Conservation (phyloP, 2,329 filamentous ascomycete genomes). For the Pezicula rhizophila region DNA sequence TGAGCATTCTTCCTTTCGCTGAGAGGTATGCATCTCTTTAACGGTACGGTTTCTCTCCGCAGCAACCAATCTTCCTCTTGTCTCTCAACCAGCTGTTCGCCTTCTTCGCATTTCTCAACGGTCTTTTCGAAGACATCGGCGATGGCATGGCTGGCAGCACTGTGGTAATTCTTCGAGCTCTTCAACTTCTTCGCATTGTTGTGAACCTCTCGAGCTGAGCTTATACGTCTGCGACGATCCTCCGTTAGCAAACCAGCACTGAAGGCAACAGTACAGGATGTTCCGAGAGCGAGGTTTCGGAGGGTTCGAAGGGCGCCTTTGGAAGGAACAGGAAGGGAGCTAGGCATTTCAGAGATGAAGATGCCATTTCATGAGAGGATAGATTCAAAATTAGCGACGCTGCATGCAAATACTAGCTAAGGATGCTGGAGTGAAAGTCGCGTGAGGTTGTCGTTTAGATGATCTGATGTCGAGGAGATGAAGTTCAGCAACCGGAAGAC, state of each 20-base stretch:
- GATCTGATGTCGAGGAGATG: too few relatives aligned
- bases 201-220: slow-evolving; percentile 42
- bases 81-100: background rate
- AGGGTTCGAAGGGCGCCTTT: slow-evolving; percentile 50
- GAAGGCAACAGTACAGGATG: slow-evolving; percentile 47
- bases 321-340: slow-evolving; percentile 44
- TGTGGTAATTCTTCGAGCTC: slow-evolving; percentile 33
- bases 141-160: slow-evolving; percentile 17
- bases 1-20: too few relatives aligned
- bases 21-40: too few relatives aligned
- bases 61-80: too few relatives aligned
- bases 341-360: slow-evolving; percentile 18
- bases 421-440: too few relatives aligned
- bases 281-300: slow-evolving; percentile 49
- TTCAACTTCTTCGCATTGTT: slow-evolving; percentile 48
- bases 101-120: slow-evolving; percentile 11
- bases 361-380: slow-evolving; percentile 15
- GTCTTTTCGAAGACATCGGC: slow-evolving; percentile 19
- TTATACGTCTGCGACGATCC: slow-evolving; percentile 49
- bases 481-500: background rate
- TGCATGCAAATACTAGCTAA: too few relatives aligned
- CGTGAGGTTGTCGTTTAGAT: too few relatives aligned
- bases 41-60: too few relatives aligned
- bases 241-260: slow-evolving; percentile 40
- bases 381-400: background rate